Percentiles rank a stretch among this genome's conserved stretches.
These are phyloP conservation scores for Panicum hallii DNA, from an alignment of 202 grass and related monocot genomes.

Conservation along the genomic window DNA sequence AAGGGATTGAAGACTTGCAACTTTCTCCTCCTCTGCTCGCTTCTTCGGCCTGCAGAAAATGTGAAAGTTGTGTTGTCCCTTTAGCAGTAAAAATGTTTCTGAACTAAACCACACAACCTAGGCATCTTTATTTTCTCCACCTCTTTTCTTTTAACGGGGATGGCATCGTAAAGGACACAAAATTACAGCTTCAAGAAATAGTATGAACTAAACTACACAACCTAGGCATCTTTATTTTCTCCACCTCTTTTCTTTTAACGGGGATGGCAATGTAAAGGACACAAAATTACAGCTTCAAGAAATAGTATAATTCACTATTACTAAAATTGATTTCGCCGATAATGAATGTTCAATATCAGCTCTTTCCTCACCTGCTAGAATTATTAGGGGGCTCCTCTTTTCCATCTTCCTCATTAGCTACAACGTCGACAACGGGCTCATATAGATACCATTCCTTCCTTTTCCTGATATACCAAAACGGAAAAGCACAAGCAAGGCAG, in stretches of 20 bases:
- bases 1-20: conserved; percentile 44
- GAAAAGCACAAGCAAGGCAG: conserved; percentile 18
- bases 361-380: conserved; percentile 63
- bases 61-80: not conserved
- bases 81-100: not conserved
- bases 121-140: not conserved
- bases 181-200: not conserved
- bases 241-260: not conserved
- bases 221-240: not conserved
- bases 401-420: conserved; percentile 66
- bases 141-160: not conserved
- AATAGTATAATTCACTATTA: not conserved
- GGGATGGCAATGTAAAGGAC: not conserved
- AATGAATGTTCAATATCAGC: not conserved
- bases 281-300: not conserved
- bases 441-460: conserved; percentile 89
- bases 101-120: not conserved
- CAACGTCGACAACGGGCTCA: conserved; percentile 76
- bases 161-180: not conserved
- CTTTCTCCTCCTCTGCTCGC: conserved; percentile 55
- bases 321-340: not conserved
- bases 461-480: conserved; percentile 61
- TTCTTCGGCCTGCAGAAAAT: conserved; percentile 57
- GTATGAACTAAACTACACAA: not conserved
- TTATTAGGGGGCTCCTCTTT: conserved; percentile 58